Evolutionary conservation across 164 flowering plant species (phyloP).

Genomic region (Aristolochia californica): DNA sequence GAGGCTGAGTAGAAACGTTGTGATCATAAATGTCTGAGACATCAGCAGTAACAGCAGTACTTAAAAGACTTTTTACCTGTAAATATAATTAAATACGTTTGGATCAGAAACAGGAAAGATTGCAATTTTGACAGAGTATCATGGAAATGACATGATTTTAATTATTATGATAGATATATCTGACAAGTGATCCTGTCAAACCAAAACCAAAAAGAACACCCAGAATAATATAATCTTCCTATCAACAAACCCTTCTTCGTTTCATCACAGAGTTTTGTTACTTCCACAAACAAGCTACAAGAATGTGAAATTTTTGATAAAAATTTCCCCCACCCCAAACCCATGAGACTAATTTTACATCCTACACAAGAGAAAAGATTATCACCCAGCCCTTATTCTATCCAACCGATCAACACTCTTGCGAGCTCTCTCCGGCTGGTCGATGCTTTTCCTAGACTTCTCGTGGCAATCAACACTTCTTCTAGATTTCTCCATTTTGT

Average conservation of each 20-base stretch:
- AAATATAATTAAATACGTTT: too few relatives aligned
- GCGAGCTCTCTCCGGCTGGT: slow-evolving; percentile 55
- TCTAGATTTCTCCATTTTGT: slow-evolving; percentile 61
- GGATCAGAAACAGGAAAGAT: too few relatives aligned
- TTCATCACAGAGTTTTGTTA: not conserved
- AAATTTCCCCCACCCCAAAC: not conserved
- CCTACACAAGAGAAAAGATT: not conserved
- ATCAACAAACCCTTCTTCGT: too few relatives aligned
- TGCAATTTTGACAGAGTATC: too few relatives aligned
- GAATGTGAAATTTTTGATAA: not conserved
- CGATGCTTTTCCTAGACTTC: slow-evolving; percentile 48
- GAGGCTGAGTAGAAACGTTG: too few relatives aligned
- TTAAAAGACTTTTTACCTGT: too few relatives aligned
- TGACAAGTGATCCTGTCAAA: not conserved
- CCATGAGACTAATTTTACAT: slow-evolving; percentile 15
- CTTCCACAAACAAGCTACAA: not conserved
- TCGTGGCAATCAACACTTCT: slow-evolving; percentile 67
- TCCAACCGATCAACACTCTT: slow-evolving; percentile 80
- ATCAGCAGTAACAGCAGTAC: too few relatives aligned
- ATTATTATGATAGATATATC: too few relatives aligned
- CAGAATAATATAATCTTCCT: too few relatives aligned
- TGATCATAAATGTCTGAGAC: too few relatives aligned
- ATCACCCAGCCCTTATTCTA: slow-evolving; percentile 40
- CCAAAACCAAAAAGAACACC: not conserved
- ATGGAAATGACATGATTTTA: too few relatives aligned